A percentile compares a stretch with the other conserved stretches of the same genome.
phyloP scores from a whole-genome alignment of 768 basidiomycete species.

The Tricholoma flavovirens region DNA sequence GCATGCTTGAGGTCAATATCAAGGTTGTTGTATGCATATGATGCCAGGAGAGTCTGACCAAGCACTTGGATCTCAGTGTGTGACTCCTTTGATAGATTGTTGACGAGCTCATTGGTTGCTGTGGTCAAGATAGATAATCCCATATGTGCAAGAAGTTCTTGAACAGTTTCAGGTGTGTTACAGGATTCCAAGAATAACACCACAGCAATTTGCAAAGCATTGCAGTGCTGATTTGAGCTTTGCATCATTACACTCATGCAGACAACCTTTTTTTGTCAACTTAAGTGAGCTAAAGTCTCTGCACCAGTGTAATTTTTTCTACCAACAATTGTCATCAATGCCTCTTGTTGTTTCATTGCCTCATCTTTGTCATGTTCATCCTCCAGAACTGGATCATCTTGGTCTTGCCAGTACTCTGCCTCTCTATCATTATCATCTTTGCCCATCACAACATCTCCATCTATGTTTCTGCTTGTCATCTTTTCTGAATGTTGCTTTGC shows the following conservation, averaged over 20 bases:
- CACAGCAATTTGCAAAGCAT: neutral
- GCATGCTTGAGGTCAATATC: no score
- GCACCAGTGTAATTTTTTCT: neutral
- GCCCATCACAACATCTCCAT: no score
- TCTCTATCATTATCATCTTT: no score
- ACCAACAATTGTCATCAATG: neutral
- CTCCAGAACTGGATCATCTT: no score
- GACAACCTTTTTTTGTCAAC: neutral
- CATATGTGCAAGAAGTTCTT: neutral
- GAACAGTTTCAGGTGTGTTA: neutral
- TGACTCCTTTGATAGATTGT: conserved; percentile 17
- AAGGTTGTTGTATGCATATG: no score
- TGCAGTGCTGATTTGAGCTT: neutral
- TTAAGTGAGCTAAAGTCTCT: no score
- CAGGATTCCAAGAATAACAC: neutral
- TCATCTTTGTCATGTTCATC: no score
- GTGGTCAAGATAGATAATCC: neutral
- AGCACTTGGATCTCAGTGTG: conserved; percentile 9
- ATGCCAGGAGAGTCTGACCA: conserved; percentile 17
- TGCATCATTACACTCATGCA: neutral
- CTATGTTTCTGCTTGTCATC: neutral
- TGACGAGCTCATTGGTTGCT: neutral
- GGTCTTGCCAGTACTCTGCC: no score
- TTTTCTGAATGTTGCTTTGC: neutral
- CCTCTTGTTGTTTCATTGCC: neutral